phyloP scores from a whole-genome alignment of 1,139 yeast genomes.

The Nematodospora anomalae region DNA sequence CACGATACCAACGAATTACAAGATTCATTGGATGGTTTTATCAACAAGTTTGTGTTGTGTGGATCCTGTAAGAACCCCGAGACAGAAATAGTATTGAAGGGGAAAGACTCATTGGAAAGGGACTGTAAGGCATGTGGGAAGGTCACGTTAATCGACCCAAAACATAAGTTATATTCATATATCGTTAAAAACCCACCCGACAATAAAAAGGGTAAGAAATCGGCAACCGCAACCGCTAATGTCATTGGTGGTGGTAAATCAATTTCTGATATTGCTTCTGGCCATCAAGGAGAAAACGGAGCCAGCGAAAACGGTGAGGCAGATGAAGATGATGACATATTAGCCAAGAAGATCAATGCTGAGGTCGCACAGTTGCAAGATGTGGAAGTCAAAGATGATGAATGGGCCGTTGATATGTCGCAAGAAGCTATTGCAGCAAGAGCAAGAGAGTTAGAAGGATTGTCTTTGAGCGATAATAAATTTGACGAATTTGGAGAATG shows the following conservation, averaged over 20 bases:
- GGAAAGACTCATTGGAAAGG: conserved; percentile 74
- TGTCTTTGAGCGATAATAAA: conserved; percentile 45
- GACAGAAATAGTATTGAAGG: conserved; percentile 83
- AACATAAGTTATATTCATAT: conserved; percentile 83
- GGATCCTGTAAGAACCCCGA: conserved; percentile 97
- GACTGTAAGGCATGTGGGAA: conserved; percentile 99
- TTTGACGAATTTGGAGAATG: conserved; percentile 87
- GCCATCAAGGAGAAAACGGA: conserved; percentile 40
- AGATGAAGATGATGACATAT: conserved; percentile 67
- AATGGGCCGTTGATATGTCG: conserved; percentile 98
- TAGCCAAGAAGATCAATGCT: conserved; percentile 78
- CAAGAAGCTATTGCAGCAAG: conserved; percentile 95
- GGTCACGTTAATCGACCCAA: conserved; percentile 77
- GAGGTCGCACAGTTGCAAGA: conserved; percentile 74
- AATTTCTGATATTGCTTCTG: conserved; percentile 72
- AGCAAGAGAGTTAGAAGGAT: conserved; percentile 79
- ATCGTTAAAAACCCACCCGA: conserved; percentile 93
- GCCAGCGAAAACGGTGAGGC: conserved; percentile 20
- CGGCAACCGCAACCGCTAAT: conserved; percentile 90
- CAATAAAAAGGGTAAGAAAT: conserved; percentile 53
- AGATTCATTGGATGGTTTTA: conserved; percentile 92
- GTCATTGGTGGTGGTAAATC: conserved; percentile 88
- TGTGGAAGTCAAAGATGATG: conserved; percentile 77
- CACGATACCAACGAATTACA: conserved; percentile 91
- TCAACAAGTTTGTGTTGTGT: conserved; percentile 89